Conservation (phyloP, 371 early-diverging fungal species). For the Mitosporidium daphniae region DNA sequence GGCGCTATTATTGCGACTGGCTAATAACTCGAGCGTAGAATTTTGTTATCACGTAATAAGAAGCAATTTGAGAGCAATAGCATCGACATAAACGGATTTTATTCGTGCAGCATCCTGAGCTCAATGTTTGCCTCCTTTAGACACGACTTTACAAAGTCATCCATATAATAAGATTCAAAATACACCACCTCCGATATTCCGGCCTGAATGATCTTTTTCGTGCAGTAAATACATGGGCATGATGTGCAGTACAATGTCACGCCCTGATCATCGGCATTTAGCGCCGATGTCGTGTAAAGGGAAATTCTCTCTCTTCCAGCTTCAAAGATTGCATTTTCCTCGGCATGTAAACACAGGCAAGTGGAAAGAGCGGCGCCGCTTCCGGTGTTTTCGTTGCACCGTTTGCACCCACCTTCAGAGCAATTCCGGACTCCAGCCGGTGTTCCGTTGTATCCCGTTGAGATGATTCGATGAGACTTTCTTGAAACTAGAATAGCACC, state of each 20-base stretch:
- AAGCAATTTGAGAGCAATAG: too few species aligned
- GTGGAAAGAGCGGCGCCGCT: conserved; percentile 33
- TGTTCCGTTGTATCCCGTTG: conserved; percentile 92
- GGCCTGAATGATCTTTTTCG: conserved; percentile 70
- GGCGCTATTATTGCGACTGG: too few species aligned
- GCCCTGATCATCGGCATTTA: conserved; percentile 2
- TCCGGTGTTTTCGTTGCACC: conserved; percentile 39
- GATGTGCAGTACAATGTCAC: conserved; percentile 2
- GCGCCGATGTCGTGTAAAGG: not conserved
- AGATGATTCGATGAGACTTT: conserved; percentile 46
- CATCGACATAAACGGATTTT: too few species aligned
- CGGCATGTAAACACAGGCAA: conserved; percentile 88
- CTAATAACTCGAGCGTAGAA: too few species aligned
- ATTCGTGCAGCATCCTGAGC: too few species aligned
- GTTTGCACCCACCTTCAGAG: conserved; percentile 56
- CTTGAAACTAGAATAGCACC: conserved; percentile 75
- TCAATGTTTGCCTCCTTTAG: too few species aligned
- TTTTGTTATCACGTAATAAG: too few species aligned
- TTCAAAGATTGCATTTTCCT: conserved; percentile 81
- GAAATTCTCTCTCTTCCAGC: conserved; percentile 42
- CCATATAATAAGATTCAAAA: conserved; percentile 2
- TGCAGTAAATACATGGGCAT: conserved; percentile 26
- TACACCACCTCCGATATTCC: conserved; percentile 69
- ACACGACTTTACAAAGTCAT: too few species aligned
- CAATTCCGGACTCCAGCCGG: conserved; percentile 60